These are phyloP conservation scores for Syzygium jambos DNA, from an alignment of 345 rosid genomes.

Conservation along the genomic window DNA sequence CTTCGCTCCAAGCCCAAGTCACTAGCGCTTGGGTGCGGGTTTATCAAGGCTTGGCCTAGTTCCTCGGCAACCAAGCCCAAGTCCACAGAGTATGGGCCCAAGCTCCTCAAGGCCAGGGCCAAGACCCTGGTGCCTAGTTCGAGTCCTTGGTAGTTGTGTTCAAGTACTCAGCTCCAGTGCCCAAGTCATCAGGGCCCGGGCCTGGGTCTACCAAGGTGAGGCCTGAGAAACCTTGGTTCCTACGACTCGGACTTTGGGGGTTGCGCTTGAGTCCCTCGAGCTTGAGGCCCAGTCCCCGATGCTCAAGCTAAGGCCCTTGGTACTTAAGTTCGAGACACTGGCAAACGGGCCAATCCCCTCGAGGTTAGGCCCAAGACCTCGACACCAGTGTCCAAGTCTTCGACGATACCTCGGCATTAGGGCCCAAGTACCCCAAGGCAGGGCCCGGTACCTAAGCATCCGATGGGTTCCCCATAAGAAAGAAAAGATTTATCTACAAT, in stretches of 20 bases:
- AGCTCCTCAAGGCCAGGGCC: accelerated
- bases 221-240: background rate
- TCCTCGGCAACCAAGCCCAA: background rate
- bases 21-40: background rate
- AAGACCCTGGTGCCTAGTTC: background rate
- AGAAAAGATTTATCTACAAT: background rate
- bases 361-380: background rate
- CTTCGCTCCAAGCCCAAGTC: background rate
- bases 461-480: background rate
- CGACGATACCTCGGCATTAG: background rate
- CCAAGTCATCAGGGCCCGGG: accelerated
- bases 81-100: background rate
- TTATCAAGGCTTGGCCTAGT: accelerated
- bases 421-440: background rate
- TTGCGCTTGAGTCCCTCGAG: background rate
- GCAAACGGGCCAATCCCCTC: background rate
- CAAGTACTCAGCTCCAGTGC: background rate
- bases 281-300: background rate
- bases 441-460: background rate
- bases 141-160: accelerated
- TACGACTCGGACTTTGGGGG: background rate
- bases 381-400: background rate
- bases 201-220: accelerated
- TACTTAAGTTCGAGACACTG: background rate
- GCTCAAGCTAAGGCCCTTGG: background rate